phyloP scores from a whole-genome alignment of 768 basidiomycete species.

The Omphalotus guepiniiformis region DNA sequence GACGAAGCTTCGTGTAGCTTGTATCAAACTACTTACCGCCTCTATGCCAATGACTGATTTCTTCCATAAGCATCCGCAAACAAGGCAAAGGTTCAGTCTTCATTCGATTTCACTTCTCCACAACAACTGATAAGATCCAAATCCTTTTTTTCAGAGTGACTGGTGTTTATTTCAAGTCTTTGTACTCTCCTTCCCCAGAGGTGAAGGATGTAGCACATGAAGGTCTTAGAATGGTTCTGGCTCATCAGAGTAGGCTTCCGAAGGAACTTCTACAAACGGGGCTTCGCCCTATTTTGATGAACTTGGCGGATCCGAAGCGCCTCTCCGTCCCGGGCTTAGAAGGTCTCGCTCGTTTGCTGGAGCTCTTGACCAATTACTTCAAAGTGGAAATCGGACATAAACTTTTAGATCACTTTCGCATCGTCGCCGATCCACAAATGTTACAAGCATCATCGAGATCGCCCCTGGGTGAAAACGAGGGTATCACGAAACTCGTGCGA shows the following conservation, averaged over 20 bases:
- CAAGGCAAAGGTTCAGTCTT: slow-evolving; percentile 69
- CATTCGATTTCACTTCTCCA: too few species aligned
- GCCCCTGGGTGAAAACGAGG: slow-evolving; percentile 83
- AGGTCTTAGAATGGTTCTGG: slow-evolving; percentile 83
- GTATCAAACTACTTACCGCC: slow-evolving; percentile 88
- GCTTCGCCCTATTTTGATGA: slow-evolving; percentile 94
- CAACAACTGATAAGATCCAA: too few species aligned
- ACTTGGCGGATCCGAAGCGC: slow-evolving; percentile 93
- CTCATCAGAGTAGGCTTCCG: slow-evolving; percentile 86
- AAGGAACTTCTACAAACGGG: slow-evolving; percentile 95
- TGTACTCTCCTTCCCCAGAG: slow-evolving; percentile 87
- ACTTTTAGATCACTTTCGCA: slow-evolving; percentile 91
- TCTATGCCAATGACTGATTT: slow-evolving; percentile 95
- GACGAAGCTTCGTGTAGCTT: slow-evolving; percentile 87
- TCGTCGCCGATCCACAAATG: slow-evolving; percentile 86
- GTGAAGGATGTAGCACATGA: slow-evolving; percentile 96
- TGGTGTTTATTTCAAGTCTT: slow-evolving; percentile 95
- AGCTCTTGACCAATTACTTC: slow-evolving; percentile 97
- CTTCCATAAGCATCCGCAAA: slow-evolving; percentile 78
- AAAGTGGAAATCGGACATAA: slow-evolving; percentile 99
- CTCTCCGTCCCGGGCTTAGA: slow-evolving; percentile 90
- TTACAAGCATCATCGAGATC: slow-evolving; percentile 74
- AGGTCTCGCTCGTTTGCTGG: slow-evolving; percentile 88
- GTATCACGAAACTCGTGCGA: slow-evolving; percentile 89
- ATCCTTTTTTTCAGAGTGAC: slow-evolving; percentile 70